Evolutionary conservation across 192 early-diverging fungal genomes (phyloP), one percentile per base, ranked within the genome.

Genomic region (Linnemannia exigua): DNA sequence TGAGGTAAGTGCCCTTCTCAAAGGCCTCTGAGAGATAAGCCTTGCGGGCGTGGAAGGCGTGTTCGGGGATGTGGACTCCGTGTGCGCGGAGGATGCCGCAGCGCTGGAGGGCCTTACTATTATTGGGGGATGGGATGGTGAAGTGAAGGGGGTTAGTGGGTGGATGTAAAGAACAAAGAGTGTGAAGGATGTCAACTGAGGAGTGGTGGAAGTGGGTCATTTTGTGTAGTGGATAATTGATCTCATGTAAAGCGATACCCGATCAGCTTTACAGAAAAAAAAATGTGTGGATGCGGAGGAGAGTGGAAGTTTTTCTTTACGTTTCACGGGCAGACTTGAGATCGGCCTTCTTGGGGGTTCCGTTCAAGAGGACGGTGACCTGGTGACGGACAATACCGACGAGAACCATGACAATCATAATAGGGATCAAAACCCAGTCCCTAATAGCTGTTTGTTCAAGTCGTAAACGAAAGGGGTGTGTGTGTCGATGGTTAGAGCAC

Each of bases 341-440:
- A 75, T 94, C 91, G 47, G 94, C 92, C 77, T 93, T 90, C 87
- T 97, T 97, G 50, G 97, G 95, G 70, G 93, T 81, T 37, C 96
- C 94, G 70, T 92, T 94, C 85, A 99, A 89, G n/a, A 99, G 91
- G 73, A 96, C 91, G 37, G 97, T 98, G 72, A 98, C 93, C 83
- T 97, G 93, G 90, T 99, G 96, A 36, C 98, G 90, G 81, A 99
- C 90, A n/a, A 99, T 88, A 72, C 98, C 98, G 35, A 98, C 97
- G 76, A 99, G 91, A 37, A 99, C 93, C 98, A 99, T 99, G 82
- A 98, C 97, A 35, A 97, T 75, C 92, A 98, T 98, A 84, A 99
- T 99, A 25, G 98, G 97, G 52, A 99, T 93, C 74, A 99, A 91
- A 9, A 99, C 97, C 98, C 97, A 96, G 88, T 96, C 92, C 69